phyloP scores from a whole-genome alignment of 2,329 filamentous ascomycete species.

The Fusarium algeriense region DNA sequence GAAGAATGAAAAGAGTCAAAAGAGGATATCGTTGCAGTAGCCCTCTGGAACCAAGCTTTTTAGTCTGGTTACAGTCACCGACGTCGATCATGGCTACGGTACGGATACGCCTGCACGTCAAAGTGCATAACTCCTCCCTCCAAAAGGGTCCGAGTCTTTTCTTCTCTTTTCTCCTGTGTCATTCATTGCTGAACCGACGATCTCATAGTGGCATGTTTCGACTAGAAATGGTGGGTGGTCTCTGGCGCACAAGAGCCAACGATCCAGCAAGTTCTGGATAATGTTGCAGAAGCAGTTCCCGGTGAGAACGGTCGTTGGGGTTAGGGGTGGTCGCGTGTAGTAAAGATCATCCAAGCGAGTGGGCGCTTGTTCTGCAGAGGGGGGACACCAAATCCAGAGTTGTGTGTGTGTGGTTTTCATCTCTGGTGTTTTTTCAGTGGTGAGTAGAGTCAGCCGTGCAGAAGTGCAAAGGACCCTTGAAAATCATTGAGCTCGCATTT shows the following conservation, averaged over 20 bases:
- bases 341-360: slow-evolving; percentile 42
- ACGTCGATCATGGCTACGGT: slow-evolving; percentile 26
- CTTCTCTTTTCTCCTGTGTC: slow-evolving; percentile 18
- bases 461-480: slow-evolving; percentile 30
- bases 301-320: slow-evolving; percentile 39
- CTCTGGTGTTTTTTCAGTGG: not conserved
- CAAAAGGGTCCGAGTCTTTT: not conserved
- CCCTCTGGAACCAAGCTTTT: slow-evolving; percentile 10
- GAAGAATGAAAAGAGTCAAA: not conserved
- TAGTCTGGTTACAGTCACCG: slow-evolving; percentile 12
- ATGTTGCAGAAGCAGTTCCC: slow-evolving; percentile 34
- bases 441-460: slow-evolving; percentile 7
- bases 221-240: slow-evolving; percentile 17
- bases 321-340: slow-evolving; percentile 40
- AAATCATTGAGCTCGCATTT: slow-evolving; percentile 19
- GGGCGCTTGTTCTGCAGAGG: slow-evolving; percentile 19
- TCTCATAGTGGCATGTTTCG: slow-evolving; percentile 26
- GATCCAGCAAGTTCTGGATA: not conserved
- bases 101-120: slow-evolving; percentile 4
- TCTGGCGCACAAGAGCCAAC: not conserved
- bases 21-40: not conserved
- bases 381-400: slow-evolving; percentile 28
- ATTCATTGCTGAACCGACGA: slow-evolving; percentile 11
- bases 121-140: not conserved
- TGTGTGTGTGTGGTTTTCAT: not conserved